Evolutionary conservation across 257 asterid species (phyloP).

Genomic region (Solanum lycopersicoides): DNA sequence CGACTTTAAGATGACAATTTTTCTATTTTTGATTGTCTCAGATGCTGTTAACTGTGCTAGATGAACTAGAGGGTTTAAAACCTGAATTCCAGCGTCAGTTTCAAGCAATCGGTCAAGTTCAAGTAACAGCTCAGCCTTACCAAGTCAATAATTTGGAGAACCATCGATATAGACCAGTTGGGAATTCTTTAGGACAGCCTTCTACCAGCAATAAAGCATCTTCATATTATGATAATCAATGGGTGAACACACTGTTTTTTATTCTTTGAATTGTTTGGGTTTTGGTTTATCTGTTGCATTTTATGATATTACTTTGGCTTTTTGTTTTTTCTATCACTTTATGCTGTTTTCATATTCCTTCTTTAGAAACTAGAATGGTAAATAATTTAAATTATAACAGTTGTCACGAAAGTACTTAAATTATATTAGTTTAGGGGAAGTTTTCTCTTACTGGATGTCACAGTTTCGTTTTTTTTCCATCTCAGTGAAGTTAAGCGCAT

Average conservation of each 20-base stretch:
- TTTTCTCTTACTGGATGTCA: not conserved
- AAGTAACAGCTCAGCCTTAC: conserved; percentile 21
- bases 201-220: conserved; percentile 23
- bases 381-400: not conserved
- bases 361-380: not conserved
- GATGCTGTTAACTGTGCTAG: conserved; percentile 53
- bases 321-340: not conserved
- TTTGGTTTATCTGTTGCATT: not conserved
- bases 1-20: conserved; percentile 3
- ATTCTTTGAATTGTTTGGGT: not conserved
- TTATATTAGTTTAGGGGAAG: not conserved
- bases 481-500: not conserved
- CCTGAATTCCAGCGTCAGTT: conserved; percentile 45
- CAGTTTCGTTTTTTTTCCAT: not conserved
- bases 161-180: conserved; percentile 22
- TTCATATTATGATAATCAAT: conserved; percentile 21
- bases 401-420: not conserved
- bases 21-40: conserved; percentile 5
- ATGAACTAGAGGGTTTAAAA: conserved; percentile 74
- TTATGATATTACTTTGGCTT: not conserved
- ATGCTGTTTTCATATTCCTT: not conserved
- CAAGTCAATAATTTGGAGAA: conserved; percentile 26
- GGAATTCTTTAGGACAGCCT: conserved; percentile 1
- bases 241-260: conserved; percentile 24
- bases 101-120: conserved; percentile 29